Base-by-base conservation (phyloP, 345 rosid species). In the Boechera divaricarpa region DNA sequence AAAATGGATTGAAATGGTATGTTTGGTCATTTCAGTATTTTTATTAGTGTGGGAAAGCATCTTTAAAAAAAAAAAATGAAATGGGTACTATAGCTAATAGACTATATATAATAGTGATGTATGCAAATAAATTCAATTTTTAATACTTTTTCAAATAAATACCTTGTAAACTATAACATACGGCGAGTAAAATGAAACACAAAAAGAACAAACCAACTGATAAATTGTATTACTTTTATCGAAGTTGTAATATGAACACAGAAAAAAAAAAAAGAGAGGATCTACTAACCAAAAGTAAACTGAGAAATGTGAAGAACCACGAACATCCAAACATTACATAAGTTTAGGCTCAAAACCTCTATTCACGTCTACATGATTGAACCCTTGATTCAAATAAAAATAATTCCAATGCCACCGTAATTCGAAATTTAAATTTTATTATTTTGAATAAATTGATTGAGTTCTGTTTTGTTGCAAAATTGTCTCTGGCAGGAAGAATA, bases 401-500 rank as follows among this genome's bases (percentile, higher is more conserved):
- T 9, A 28, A 10, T 18, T 12, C 38, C 21, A 7, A 21, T 44
- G 44, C 42, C 45, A 21, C 24, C 24, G 24, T 21, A 16, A 29
- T 63, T 63, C 12, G 15, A 62, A 73, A 38, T 63, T 73, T 45
- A 42, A 53, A 63, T 13, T 39, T 28, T 7, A 15, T 10, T 12
- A 10, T 6, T 51, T 16, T 72, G 10, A 28, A 29, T 13, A 52
- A 39, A 42, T 9, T 61, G 10, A 74, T 12, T 21, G 26, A 63
- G 33, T 41, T 64, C 8, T 10, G 3, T 36, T 8, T 26, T 42
- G 56, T 44, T 44, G 35, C 39, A 74, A 32, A 6, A 21, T 7
- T 56, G 57, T 56, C 12, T 56, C 24, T 44, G 45, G 48, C 65
- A n/a, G 11, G 57, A 65, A 65, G 65, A 55, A 44, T 74, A 21